A percentile compares a stretch with the other conserved stretches of the same genome.
Evolutionary conservation across 1,284 basidiomycete species (phyloP).

Genomic region (Ustilago trichophora): DNA sequence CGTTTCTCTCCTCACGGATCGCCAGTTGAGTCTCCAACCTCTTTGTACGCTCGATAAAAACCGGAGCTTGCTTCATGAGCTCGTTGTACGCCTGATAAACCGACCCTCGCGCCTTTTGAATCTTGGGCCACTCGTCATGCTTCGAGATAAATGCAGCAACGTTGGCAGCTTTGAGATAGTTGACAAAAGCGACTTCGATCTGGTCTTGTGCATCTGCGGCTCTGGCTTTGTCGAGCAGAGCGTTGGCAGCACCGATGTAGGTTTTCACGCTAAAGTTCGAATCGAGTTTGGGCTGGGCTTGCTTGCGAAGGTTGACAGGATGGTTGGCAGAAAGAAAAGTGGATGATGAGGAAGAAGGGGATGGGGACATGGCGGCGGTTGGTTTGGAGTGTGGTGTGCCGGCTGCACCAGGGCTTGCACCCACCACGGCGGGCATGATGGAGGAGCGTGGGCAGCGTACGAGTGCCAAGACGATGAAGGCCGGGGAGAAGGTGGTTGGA

Average conservation of each 20-base stretch:
- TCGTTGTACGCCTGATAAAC: constrained; percentile 62
- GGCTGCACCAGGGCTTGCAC: no score
- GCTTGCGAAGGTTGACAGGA: constrained; percentile 60
- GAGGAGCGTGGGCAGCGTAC: background rate
- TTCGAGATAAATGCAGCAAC: constrained; percentile 63
- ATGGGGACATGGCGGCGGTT: no score
- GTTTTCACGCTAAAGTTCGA: constrained; percentile 61
- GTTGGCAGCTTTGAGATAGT: constrained; percentile 64
- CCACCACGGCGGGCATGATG: constrained; percentile 35
- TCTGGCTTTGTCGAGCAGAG: constrained; percentile 63
- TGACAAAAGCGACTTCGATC: constrained; percentile 64
- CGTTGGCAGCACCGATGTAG: constrained; percentile 63
- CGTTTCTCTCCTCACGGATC: constrained; percentile 53
- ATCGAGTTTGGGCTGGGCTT: constrained; percentile 57
- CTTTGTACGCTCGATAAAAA: constrained; percentile 58
- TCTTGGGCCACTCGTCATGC: constrained; percentile 60
- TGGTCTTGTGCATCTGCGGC: constrained; percentile 61
- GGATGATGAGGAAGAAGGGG: constrained; percentile 11
- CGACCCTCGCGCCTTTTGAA: constrained; percentile 47
- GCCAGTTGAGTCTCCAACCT: constrained; percentile 56
- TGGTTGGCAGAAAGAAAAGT: constrained; percentile 57
- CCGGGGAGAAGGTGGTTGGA: no score
- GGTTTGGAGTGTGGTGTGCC: no score
- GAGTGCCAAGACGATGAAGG: no score
- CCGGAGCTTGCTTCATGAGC: constrained; percentile 60